A percentile compares a stretch with the other conserved stretches of the same genome.
These are phyloP conservation scores for Starmerella etchellsii DNA, from an alignment of 805 yeast genomes.

Conservation along the genomic window DNA sequence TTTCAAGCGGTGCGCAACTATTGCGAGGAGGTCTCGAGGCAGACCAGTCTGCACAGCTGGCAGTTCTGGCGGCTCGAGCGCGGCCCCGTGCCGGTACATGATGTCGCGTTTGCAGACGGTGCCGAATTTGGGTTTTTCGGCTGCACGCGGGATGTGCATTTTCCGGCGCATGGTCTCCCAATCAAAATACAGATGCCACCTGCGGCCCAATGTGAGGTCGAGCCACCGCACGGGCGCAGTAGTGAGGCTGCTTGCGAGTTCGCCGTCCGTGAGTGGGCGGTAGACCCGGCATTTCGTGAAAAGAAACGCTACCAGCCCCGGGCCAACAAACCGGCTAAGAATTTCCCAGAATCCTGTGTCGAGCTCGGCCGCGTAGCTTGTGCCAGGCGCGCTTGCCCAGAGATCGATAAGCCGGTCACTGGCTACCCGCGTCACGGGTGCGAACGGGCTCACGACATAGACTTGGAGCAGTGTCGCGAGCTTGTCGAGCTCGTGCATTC, in stretches of 20 bases:
- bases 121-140: neutral
- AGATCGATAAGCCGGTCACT: too few species aligned
- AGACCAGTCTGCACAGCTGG: too few species aligned
- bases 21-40: too few species aligned
- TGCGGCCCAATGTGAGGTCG: neutral
- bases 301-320: slow-evolving; percentile 3
- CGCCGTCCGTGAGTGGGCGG: slow-evolving; percentile 2
- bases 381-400: neutral
- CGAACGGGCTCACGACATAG: neutral
- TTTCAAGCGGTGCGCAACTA: too few species aligned
- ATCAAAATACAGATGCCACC: neutral
- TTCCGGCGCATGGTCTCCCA: neutral
- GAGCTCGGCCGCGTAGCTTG: slow-evolving; percentile 8
- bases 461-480: neutral
- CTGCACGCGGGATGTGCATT: neutral
- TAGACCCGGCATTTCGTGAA: slow-evolving; percentile 6
- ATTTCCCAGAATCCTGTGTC: slow-evolving; percentile 12
- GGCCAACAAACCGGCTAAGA: neutral
- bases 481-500: neutral
- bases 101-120: neutral
- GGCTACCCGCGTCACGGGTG: neutral
- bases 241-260: too few species aligned
- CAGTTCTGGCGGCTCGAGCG: too few species aligned
- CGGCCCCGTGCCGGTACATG: neutral
- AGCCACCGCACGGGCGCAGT: neutral